Conservation (phyloP, 495 filamentous ascomycete species). For the Penicillium parvum region DNA sequence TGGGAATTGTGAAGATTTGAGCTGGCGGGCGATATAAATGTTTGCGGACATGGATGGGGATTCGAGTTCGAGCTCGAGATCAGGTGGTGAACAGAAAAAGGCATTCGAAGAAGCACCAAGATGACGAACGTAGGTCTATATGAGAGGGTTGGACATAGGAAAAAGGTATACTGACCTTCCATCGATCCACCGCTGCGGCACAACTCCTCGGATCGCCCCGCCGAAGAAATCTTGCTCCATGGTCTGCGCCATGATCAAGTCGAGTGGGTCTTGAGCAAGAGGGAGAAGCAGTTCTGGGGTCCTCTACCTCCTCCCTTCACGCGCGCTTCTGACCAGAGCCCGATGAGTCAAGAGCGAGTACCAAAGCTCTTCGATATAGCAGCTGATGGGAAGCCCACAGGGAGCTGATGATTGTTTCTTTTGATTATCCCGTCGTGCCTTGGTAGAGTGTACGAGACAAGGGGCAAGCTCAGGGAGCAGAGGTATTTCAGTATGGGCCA, state of each 20-base stretch:
- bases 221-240: conserved; percentile 66
- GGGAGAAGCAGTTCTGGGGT: no score
- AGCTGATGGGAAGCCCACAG: conserved; percentile 10
- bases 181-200: conserved; percentile 72
- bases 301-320: no score
- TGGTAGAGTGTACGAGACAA: no score
- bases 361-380: conserved; percentile 4
- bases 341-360: background rate
- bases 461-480: no score
- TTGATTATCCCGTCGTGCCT: background rate
- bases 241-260: conserved; percentile 44
- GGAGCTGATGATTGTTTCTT: conserved; percentile 6
- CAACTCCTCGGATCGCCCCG: conserved; percentile 67
- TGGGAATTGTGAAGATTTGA: background rate
- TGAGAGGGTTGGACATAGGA: background rate
- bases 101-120: no score
- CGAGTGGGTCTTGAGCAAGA: background rate
- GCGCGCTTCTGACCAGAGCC: background rate
- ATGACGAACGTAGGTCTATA: no score
- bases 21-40: background rate
- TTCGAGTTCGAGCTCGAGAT: no score
- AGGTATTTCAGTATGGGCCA: no score
- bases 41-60: background rate
- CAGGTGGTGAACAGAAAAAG: no score
- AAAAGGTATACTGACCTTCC: conserved; percentile 58